phyloP scores from a whole-genome alignment of 495 filamentous ascomycete genomes.

The Neurospora sp. region DNA sequence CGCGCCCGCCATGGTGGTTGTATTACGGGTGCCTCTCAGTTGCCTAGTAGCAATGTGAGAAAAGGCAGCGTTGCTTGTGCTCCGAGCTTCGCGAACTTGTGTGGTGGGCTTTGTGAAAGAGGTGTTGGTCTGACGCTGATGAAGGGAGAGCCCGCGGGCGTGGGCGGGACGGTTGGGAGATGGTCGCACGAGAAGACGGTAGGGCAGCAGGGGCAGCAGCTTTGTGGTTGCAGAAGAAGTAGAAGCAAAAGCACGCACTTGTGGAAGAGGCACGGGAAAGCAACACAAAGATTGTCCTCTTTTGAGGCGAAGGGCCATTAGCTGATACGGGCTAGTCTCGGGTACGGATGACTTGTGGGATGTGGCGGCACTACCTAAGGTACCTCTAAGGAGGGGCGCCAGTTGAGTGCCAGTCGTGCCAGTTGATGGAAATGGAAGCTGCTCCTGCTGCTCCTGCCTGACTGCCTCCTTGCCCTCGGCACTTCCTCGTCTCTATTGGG shows the following conservation, averaged over 20 bases:
- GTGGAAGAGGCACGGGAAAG: neutral
- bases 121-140: neutral
- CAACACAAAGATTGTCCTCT: neutral
- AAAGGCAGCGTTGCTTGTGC: neutral
- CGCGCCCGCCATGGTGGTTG: conserved; percentile 4
- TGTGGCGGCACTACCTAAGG: neutral
- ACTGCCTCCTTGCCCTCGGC: neutral
- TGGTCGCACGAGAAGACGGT: neutral
- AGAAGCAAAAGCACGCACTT: neutral
- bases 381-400: neutral
- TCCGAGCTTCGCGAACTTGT: neutral
- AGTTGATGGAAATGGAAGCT: neutral
- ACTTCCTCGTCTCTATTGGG: neutral
- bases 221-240: neutral
- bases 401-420: neutral
- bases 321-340: neutral
- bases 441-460: neutral
- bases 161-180: neutral
- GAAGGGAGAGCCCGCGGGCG: neutral
- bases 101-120: neutral
- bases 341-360: neutral
- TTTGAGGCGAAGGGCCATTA: neutral
- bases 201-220: neutral
- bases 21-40: neutral
- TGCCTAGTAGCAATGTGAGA: neutral